A percentile compares a stretch with the other conserved stretches of the same genome.
phyloP scores from a whole-genome alignment of 164 flowering plant genomes.

The Berberis vulgaris region DNA sequence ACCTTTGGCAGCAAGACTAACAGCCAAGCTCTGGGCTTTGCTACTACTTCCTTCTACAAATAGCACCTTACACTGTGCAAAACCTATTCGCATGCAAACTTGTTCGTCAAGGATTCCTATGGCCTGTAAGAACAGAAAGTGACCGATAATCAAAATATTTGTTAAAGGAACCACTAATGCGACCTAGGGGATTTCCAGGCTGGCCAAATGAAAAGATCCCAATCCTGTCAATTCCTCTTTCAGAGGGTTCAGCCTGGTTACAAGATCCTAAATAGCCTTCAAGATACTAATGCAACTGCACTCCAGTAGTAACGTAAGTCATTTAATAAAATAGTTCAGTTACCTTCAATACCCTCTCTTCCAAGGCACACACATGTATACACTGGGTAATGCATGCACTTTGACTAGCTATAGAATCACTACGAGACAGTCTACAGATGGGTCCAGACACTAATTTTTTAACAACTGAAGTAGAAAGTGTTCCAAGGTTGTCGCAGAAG shows the following conservation, averaged over 20 bases:
- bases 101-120: constrained; percentile 18
- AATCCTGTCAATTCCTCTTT: too few relatives aligned
- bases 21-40: constrained; percentile 10
- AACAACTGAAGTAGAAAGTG: constrained; percentile 18
- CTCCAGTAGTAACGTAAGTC: neutral
- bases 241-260: too few relatives aligned
- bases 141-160: neutral
- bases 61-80: constrained; percentile 20
- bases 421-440: constrained; percentile 29
- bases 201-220: too few relatives aligned
- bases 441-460: constrained; percentile 34
- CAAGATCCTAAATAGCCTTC: neutral
- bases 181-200: too few relatives aligned
- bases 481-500: constrained; percentile 28
- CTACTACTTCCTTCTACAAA: constrained; percentile 17
- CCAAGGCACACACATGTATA: constrained; percentile 20
- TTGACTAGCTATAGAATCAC: constrained; percentile 31
- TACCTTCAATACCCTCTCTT: constrained; percentile 41
- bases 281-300: neutral
- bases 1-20: constrained; percentile 19
- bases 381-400: constrained; percentile 34
- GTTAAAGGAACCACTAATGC: too few relatives aligned
- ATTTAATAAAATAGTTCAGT: neutral
- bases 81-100: neutral
- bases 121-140: constrained; percentile 18